Evolutionary conservation across 352 stramenopile species (phyloP), one percentile per base, ranked within the genome.

Genomic region (Phytophthora megakarya): DNA sequence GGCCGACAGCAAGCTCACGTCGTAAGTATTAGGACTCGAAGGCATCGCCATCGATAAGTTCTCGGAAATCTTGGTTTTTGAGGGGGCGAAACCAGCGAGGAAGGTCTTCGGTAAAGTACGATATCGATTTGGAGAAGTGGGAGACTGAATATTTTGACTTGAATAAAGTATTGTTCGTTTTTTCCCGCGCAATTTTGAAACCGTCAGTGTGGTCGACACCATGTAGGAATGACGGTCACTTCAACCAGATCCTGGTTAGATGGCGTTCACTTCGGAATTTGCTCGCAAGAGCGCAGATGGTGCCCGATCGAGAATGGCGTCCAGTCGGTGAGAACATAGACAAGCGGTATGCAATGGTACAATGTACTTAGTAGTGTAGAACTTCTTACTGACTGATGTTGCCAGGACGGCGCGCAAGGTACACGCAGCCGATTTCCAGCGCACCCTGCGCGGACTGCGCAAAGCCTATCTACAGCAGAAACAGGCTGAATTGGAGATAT

Each of bases 1-100:
- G 23, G 57, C 33, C 39, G 66, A 66, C 13, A 75, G 35, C 58
- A 66, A 59, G 59, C 16, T 40, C 43, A 71, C 66, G 52, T 77
- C 58, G 55, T 67, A 76, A 50, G 78, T 92, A 92, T 92, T 85
- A 90, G 84, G 78, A 89, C 81, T 92, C 67, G 81, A 88, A 92
- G 82, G 81, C 87, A 90, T 86, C 55, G 25, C 21, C 28, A 18
- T 8, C 55, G 84, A 82, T 81, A 89, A 90, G 73, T 89, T 87
- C 72, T 73, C 70, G 76, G 69, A 78, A 76, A 74, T 86, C 82
- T 80, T 76, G 73, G 68, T 55, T 80, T 78, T 69, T 72, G 5
- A n/a, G n/a, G 54, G 35, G n/a, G 6, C 6, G 37, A 15, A 16
- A 22, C 37, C 16, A 49, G 30, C n/a, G n/a, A n/a, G n/a, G n/a